Evolutionary conservation across 2,329 filamentous ascomycete species (phyloP), one percentile per base, ranked within the genome.

Genomic region (Fusarium sp.): DNA sequence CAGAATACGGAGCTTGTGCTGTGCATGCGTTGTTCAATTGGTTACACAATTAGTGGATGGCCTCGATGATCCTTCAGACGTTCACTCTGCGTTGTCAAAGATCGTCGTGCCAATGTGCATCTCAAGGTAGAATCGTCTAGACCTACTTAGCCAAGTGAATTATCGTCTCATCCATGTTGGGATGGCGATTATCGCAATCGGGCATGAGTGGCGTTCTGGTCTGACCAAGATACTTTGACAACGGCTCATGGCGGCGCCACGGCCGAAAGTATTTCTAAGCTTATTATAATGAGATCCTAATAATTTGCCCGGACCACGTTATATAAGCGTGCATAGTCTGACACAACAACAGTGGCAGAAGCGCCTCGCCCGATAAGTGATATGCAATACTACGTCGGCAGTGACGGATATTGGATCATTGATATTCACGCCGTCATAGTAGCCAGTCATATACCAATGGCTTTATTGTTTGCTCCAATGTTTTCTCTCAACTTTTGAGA

Each of bases 311-410:
- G 20, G 10, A 43, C 9, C 18, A 53, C 18, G 32, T 53, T 43
- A 43, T 43, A 38, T 53, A 53, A 53, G 34, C 34, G 9, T 43
- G 34, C 34, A 53, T 43, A 41, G 34, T 52, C 56, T 38, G 44
- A 61, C 58, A 43, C n/a, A 38, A 38, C 34, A 38, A 18, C 34
- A 38, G 34, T 38, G 34, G 22, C 34, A 61, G 27, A 62, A 20
- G 58, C 10, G 44, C n/a, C 18, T 29, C 18, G 56, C 24, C 34
- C n/a, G 25, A 61, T 24, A 15, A 4, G 56, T 47, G 30, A 52
- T 18, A 61, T 38, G 58, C 45, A 43, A 52, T 62, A n/a, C 58
- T 29, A 62, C 58, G 5, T 52, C 56, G 56, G 44, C 30, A 24
- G 16, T 13, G 49, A 29, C 18, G 32, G 44, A 12, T 29, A 7